Base-by-base conservation (phyloP, 2,329 filamentous ascomycete species). In the Apiospora kogelbergensis region DNA sequence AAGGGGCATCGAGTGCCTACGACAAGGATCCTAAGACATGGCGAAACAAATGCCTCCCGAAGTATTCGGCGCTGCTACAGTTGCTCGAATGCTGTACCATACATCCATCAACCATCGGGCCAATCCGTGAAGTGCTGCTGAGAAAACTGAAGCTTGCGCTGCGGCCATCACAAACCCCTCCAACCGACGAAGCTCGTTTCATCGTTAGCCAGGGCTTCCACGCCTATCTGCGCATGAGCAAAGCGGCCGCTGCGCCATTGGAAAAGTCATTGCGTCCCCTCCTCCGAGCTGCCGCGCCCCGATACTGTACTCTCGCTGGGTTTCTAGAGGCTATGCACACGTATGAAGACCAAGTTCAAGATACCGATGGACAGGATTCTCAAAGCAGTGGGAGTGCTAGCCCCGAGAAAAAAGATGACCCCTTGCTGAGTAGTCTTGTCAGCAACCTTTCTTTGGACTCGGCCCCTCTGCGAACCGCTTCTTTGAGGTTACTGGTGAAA, bases 151-250 rank as follows among this genome's bases (percentile, higher is more conserved):
- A 89, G 73, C 84, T 90, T 30, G 89, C 90, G 0, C 80, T 93
- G 60, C 83, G 88, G 24, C 88, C 89, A 9, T 88, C 88, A 1
- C 86, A 86, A 6, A 84, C 85, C 13, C 80, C 89, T 66, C 84
- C 85, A 2, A 88, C 87, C 3, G 86, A 91, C 71, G 87, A 91
- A 76, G 87, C 89, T n/a, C 85, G 88, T 44, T 94, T 96, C 72
- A 92, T 93, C 65, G 85, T 91, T 69, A 92, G 91, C 11, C 90
- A 90, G 72, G 93, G 92, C 0, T 93, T 96, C 75, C 88, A 88
- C 69, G 88, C 91, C 5, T 93, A 94, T 73, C 84, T 93, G 33
- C 84, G 88, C 65, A 89, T 93, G 84, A 89, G 86, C 67, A 86
- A 84, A 70, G 84, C 85, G 4, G 53, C 20, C 20, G 82, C 87